A percentile compares a stretch with the other conserved stretches of the same genome.
Conservation (phyloP, 345 rosid species). For the Acer negundo region DNA sequence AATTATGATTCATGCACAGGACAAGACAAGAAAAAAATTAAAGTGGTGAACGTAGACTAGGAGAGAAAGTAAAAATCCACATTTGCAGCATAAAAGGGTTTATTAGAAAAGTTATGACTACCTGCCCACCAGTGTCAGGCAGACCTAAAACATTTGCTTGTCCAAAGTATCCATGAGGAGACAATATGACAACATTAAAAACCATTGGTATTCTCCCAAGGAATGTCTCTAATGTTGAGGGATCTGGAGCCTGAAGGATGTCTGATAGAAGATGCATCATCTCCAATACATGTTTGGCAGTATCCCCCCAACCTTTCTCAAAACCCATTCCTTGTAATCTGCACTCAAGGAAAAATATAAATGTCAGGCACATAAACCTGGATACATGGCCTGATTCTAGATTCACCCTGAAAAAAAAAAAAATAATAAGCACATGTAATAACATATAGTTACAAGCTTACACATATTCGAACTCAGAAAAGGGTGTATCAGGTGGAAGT, state of each 20-base stretch:
- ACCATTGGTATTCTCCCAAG: slow-evolving; percentile 96
- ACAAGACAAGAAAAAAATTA: not conserved
- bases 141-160: slow-evolving; percentile 99
- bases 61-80: not conserved
- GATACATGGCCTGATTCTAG: not conserved
- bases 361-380: not conserved
- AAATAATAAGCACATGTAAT: slow-evolving; percentile 1
- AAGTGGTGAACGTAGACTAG: not conserved
- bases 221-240: slow-evolving; percentile 84
- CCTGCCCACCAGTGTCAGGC: slow-evolving; percentile 99
- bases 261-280: slow-evolving; percentile 86
- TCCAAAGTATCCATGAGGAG: slow-evolving; percentile 97
- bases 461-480: slow-evolving; percentile 73
- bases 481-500: slow-evolving; percentile 68
- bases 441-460: slow-evolving; percentile 26
- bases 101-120: slow-evolving; percentile 21
- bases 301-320: slow-evolving; percentile 99
- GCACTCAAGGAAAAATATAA: slow-evolving; percentile 11
- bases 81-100: not conserved
- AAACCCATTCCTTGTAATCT: slow-evolving; percentile 94
- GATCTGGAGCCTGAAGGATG: slow-evolving; percentile 98
- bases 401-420: not conserved
- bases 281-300: slow-evolving; percentile 71
- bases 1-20: not conserved
- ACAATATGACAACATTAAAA: slow-evolving; percentile 90